Base-by-base conservation (phyloP, 164 flowering plant genomes). In the Magnolia sinica region DNA sequence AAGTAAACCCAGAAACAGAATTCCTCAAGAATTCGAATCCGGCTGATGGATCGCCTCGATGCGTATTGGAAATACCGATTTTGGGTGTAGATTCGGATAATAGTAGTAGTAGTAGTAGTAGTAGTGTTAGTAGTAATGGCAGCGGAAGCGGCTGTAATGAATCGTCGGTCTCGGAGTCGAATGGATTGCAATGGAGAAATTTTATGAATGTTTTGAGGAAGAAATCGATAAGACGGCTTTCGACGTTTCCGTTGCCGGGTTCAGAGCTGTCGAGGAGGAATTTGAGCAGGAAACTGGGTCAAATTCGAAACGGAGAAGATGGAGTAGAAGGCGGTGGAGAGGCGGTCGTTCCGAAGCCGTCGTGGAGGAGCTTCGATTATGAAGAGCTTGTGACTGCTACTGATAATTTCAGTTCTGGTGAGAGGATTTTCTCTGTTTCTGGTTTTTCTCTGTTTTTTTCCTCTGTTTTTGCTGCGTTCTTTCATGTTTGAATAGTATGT, bases 361-460 rank as follows among this genome's bases (percentile, higher is more conserved):
- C 93, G 8, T 93, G 97, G 97, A 83, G 88, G 84, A 89, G 80
- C 81, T 95, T 91, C 64, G 85, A 70, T 49, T 82, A 63, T 24
- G 83, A 76, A 6, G 97, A 95, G 82, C 93, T 95, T 23, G 87
- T 82, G 0, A 81, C 86, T 49, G 98, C 98, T 6, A 95, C 98
- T 11, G 84, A 88, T 75, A 81, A 91, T 84, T 95, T 91, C 85
- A 86, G 86, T 55, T 59, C 91, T 0, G 98, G 98, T 95, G 70
- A 79, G 82, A 19, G 20, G 31, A 18, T 31, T 13, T 68, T 19
- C 71, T 11, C 16, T 65, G 5, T 37, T 4, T 37, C 27, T 19
- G 24, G 24, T 23, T 0, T 24, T 22, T 14, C 23, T 58, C 63
- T 65, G 68, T 65, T 65, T 65, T 27, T 3, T n/a, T n/a, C n/a